Evolutionary conservation across 192 early-diverging fungal species (phyloP).

Genomic region (Irineochytrium annulatum): DNA sequence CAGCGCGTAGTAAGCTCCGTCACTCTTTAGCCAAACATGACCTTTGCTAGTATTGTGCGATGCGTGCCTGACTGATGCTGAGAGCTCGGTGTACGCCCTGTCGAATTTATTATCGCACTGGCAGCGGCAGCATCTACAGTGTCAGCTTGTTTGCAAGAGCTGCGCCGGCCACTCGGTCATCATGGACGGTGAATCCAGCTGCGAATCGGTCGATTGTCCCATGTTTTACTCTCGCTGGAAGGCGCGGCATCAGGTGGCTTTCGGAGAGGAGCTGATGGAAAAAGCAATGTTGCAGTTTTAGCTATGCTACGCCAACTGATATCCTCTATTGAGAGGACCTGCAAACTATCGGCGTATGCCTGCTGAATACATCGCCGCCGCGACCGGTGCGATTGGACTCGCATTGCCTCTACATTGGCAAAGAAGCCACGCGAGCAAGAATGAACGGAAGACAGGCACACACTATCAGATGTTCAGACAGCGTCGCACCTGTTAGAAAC

Average conservation of each 20-base stretch:
- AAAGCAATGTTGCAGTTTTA: too few species aligned
- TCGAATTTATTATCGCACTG: constrained; percentile 19
- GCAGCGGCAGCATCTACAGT: constrained; percentile 31
- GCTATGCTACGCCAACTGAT: too few species aligned
- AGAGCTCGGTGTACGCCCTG: constrained; percentile 14
- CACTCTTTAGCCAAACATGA: not conserved
- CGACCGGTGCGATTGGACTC: too few species aligned
- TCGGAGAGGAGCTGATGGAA: constrained; percentile 1
- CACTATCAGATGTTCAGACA: too few species aligned
- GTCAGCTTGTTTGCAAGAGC: constrained; percentile 45
- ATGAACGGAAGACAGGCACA: too few species aligned
- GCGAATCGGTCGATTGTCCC: constrained; percentile 61
- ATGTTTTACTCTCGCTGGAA: constrained; percentile 42
- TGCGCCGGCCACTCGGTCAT: constrained; percentile 43
- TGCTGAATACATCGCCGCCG: too few species aligned
- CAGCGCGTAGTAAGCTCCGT: not conserved
- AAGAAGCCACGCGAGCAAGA: too few species aligned
- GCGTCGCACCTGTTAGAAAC: too few species aligned
- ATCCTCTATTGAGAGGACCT: too few species aligned
- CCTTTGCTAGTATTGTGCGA: constrained; percentile 25
- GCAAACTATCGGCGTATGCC: too few species aligned
- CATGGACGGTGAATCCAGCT: constrained; percentile 40
- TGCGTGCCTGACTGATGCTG: constrained; percentile 14
- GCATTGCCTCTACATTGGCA: too few species aligned
- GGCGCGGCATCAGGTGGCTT: constrained; percentile 16